Base-by-base conservation (phyloP, 345 rosid species). In the Salix caprea region DNA sequence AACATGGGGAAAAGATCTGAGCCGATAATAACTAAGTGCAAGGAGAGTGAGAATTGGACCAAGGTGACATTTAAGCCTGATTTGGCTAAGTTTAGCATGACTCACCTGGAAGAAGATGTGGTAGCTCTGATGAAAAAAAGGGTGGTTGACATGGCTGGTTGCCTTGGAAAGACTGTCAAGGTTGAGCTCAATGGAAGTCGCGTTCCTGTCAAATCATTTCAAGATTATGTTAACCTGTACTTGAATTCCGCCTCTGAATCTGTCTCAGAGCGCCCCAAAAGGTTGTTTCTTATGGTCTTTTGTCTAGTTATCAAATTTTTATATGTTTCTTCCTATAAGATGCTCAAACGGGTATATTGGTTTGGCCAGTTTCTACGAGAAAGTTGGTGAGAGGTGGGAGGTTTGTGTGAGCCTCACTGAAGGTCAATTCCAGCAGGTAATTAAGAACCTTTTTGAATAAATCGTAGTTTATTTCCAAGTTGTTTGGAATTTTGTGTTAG, bases 361-460 rank as follows among this genome's bases (percentile, higher is more conserved):
- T 32, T 65, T 78, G 77, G 28, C 73, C 89, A 96, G 98, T 87
- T 75, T 88, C 81, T 74, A 84, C 30, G 95, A 91, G 82, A 87
- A 81, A 72, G 94, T 91, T 9, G 90, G 89, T 75, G 92, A 90
- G 2, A 89, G 99, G 85, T 96, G 99, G 99, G 99, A 96, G 67
- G 65, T 92, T 60, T 89, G 97, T 42, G 95, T 94, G 64, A 86
- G 90, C 82, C 73, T 89, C 13, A 92, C 95, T 3, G 99, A 96
- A 10, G 97, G 98, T 50, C 99, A 96, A 80, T 96, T 96, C 80
- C 99, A 94, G 73, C 99, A 96, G 99, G 98, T 96, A 70, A 78
- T 23, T 48, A 28, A 32, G n/a, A 52, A 36, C 26, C 37, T 36
- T 12, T 34, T 11, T 6, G 48, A 39, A 19, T n/a, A 26, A 24